phyloP scores from a whole-genome alignment of 1,139 yeast species.

The Protomyces lactucae-debilis region DNA sequence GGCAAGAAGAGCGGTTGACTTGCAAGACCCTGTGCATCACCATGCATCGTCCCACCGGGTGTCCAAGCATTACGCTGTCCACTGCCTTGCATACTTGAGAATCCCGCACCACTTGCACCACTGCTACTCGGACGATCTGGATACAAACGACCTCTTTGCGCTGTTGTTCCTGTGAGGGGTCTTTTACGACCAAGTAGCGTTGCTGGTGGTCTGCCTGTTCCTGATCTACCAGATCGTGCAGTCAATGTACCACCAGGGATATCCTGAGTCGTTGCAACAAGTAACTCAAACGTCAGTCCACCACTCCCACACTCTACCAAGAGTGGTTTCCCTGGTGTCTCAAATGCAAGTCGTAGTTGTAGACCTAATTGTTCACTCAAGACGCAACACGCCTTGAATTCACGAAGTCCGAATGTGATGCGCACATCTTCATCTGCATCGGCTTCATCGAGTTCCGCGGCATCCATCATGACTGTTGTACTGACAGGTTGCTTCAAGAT shows the following conservation, averaged over 20 bases:
- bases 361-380: constrained; percentile 1
- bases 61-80: background rate
- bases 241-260: background rate
- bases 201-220: background rate
- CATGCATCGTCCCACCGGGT: background rate
- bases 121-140: background rate
- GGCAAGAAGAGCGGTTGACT: background rate
- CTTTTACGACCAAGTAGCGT: background rate
- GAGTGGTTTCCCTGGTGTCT: constrained; percentile 14
- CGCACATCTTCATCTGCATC: constrained; percentile 32
- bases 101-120: background rate
- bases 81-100: background rate
- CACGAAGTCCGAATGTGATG: constrained; percentile 37
- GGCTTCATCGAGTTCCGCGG: constrained; percentile 35
- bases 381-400: constrained; percentile 34
- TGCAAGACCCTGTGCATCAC: background rate
- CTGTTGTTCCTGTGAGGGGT: background rate
- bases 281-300: constrained; percentile 10
- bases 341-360: background rate
- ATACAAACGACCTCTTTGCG: background rate
- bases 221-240: background rate
- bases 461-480: constrained; percentile 35
- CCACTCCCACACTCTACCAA: constrained; percentile 10
- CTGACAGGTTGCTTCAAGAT: constrained; percentile 38
- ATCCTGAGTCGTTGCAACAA: constrained; percentile 23